Percentiles rank a stretch among this genome's conserved stretches.
Evolutionary conservation across 2,329 filamentous ascomycete genomes (phyloP).

Genomic region (Chaetomiaceae sp.): DNA sequence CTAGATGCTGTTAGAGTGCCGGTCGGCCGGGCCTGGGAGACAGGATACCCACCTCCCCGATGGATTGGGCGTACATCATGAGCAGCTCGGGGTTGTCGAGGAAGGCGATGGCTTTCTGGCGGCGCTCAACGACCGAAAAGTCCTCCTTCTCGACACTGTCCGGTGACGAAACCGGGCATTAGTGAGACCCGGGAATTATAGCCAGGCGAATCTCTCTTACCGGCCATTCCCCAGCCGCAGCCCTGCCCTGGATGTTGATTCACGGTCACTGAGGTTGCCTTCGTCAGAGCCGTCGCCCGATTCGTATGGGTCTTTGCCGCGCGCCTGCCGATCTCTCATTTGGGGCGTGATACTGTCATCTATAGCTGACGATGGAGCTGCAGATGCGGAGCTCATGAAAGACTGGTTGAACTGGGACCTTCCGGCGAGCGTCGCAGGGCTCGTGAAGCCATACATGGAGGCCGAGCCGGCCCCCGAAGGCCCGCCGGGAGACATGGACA

Average conservation of each 20-base stretch:
- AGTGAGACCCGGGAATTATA: too few relatives aligned
- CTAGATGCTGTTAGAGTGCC: slow-evolving; percentile 25
- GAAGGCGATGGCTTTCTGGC: slow-evolving; percentile 48
- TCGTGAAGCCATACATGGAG: background rate
- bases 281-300: slow-evolving; percentile 33
- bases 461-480: background rate
- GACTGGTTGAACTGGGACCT: slow-evolving; percentile 10
- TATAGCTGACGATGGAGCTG: slow-evolving; percentile 10
- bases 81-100: slow-evolving; percentile 55
- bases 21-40: background rate
- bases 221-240: slow-evolving; percentile 15
- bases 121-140: slow-evolving; percentile 41
- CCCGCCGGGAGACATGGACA: slow-evolving; percentile 5
- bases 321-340: slow-evolving; percentile 56
- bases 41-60: slow-evolving; percentile 46
- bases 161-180: background rate
- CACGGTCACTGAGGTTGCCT: slow-evolving; percentile 30
- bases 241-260: slow-evolving; percentile 5
- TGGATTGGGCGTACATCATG: slow-evolving; percentile 54
- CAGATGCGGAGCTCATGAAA: slow-evolving; percentile 4
- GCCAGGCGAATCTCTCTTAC: too few relatives aligned
- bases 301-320: slow-evolving; percentile 53
- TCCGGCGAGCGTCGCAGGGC: background rate
- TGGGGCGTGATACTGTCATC: slow-evolving; percentile 39
- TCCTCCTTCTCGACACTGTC: slow-evolving; percentile 34